These are phyloP conservation scores for Lobosporangium transversale DNA, from an alignment of 192 early-diverging fungal species.

Conservation along the genomic window DNA sequence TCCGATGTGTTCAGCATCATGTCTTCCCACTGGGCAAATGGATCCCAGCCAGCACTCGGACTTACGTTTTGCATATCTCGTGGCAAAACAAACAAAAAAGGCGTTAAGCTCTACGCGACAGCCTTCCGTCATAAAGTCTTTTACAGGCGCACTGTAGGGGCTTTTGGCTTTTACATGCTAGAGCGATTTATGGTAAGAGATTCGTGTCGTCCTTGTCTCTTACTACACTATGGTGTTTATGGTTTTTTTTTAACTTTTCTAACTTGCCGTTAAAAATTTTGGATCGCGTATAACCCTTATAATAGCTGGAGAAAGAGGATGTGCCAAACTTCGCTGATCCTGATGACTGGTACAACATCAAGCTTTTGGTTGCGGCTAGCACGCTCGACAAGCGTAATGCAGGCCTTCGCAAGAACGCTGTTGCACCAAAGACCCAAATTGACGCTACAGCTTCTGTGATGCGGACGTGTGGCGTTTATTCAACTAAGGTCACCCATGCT, in stretches of 20 bases:
- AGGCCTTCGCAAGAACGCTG: not conserved
- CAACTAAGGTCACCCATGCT: constrained; percentile 13
- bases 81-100: constrained; percentile 17
- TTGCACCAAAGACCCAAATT: constrained; percentile 4
- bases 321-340: constrained; percentile 13
- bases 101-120: constrained; percentile 10
- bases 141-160: constrained; percentile 5
- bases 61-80: constrained; percentile 6
- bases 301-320: constrained; percentile 7
- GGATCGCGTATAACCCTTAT: not conserved
- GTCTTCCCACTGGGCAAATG: too few relatives aligned
- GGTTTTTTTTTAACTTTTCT: too few relatives aligned
- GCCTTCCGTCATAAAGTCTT: constrained; percentile 26
- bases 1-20: too few relatives aligned
- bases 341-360: constrained; percentile 11
- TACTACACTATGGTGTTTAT: not conserved
- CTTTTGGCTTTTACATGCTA: constrained; percentile 34
- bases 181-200: constrained; percentile 19
- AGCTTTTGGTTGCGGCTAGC: not conserved
- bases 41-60: not conserved
- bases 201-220: too few relatives aligned
- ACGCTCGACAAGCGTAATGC: not conserved
- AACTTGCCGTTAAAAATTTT: not conserved
- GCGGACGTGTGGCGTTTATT: constrained; percentile 27
- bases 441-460: constrained; percentile 23